Evolutionary conservation across 2,329 filamentous ascomycete genomes (phyloP).

Genomic region (Claviceps pazoutovae): DNA sequence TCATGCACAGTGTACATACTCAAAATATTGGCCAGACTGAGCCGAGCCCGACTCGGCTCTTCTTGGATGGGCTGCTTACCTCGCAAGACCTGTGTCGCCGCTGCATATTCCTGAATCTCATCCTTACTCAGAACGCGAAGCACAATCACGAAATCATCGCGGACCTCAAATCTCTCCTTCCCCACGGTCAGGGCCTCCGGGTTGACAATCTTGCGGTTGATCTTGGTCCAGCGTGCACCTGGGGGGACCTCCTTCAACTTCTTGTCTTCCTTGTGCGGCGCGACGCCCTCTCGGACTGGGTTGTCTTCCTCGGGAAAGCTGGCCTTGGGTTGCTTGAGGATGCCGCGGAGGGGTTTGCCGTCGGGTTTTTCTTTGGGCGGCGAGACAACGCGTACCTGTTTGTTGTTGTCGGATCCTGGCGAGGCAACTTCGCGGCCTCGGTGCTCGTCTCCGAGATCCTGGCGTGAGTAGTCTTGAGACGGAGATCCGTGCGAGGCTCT

Average conservation of each 20-base stretch:
- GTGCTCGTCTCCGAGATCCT: conserved; percentile 15
- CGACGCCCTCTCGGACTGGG: conserved; percentile 76
- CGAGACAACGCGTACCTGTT: conserved; percentile 54
- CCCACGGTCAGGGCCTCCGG: conserved; percentile 72
- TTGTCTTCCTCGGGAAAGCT: conserved; percentile 81
- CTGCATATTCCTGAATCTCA: conserved; percentile 78
- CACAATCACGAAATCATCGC: conserved; percentile 89
- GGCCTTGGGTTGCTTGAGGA: conserved; percentile 67
- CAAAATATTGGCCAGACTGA: no score
- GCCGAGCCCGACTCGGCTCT: no score
- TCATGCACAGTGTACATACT: not conserved
- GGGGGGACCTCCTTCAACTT: conserved; percentile 56
- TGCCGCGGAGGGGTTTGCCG: conserved; percentile 62
- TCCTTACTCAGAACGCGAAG: conserved; percentile 74
- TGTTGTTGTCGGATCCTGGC: conserved; percentile 27
- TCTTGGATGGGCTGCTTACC: conserved; percentile 32
- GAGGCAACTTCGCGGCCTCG: conserved; percentile 28
- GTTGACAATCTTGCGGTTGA: conserved; percentile 77
- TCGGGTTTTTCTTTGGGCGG: conserved; percentile 52
- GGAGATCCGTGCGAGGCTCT: conserved; percentile 7
- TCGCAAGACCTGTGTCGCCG: conserved; percentile 68
- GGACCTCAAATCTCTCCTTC: conserved; percentile 84
- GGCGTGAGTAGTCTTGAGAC: not conserved
- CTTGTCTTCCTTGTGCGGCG: conserved; percentile 80
- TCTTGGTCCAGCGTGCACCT: conserved; percentile 85